phyloP scores from a whole-genome alignment of 352 stramenopile genomes.

The Phytophthora boehmeriae region DNA sequence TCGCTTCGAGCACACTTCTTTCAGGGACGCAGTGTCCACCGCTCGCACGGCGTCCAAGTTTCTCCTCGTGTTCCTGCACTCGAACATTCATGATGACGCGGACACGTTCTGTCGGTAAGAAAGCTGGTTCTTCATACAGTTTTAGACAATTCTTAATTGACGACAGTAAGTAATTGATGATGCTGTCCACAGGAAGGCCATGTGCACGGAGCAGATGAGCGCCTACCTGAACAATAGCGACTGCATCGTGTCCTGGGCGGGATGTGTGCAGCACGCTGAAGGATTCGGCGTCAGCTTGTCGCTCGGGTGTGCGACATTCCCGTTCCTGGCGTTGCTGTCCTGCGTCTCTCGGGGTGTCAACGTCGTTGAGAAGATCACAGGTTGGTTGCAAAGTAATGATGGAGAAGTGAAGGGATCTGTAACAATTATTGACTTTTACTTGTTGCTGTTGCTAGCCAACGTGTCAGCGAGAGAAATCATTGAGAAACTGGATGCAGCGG shows the following conservation, averaged over 20 bases:
- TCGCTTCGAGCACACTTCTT: slow-evolving; percentile 82
- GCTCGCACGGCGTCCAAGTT: slow-evolving; percentile 85
- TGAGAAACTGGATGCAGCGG: slow-evolving; percentile 53
- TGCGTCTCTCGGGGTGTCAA: slow-evolving; percentile 81
- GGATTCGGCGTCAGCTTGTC: slow-evolving; percentile 82
- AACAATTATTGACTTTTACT: slow-evolving; percentile 12
- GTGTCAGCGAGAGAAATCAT: slow-evolving; percentile 66
- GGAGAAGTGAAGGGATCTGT: not conserved
- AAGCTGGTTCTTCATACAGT: not conserved
- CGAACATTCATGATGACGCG: slow-evolving; percentile 83
- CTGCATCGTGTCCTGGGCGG: slow-evolving; percentile 83
- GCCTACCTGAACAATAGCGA: slow-evolving; percentile 82
- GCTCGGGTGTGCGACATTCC: slow-evolving; percentile 84
- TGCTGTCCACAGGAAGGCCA: slow-evolving; percentile 40
- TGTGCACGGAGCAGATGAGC: slow-evolving; percentile 77
- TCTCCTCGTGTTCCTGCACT: slow-evolving; percentile 85
- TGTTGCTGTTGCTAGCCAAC: slow-evolving; percentile 45
- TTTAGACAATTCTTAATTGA: not conserved
- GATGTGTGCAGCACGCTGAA: slow-evolving; percentile 80
- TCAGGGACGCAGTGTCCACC: slow-evolving; percentile 80
- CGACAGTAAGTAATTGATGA: too few relatives aligned
- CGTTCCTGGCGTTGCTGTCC: slow-evolving; percentile 80
- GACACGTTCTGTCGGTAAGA: slow-evolving; percentile 73
- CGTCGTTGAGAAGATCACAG: slow-evolving; percentile 86
- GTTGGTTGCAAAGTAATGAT: slow-evolving; percentile 26